Base-by-base conservation (phyloP, 129 eudicot genomes). In the Artemisia annua region DNA sequence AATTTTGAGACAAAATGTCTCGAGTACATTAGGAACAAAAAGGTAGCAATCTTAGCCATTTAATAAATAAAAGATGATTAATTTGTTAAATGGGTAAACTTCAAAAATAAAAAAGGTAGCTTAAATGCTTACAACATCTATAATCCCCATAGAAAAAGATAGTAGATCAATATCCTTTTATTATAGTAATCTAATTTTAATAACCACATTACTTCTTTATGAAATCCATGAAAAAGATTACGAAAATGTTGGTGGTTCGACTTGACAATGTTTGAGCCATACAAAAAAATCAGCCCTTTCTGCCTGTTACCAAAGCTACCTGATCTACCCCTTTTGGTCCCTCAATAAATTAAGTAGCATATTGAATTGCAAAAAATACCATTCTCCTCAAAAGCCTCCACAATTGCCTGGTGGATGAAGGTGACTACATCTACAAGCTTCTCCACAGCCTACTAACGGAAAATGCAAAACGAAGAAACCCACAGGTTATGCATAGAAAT, bases 361-460 rank as follows among this genome's bases (percentile, higher is more conserved):
- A 39, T 8, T 39, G 46, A 39, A 39, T 35, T 35, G 44, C 8
- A 7, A 48, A 78, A 74, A 16, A 26, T 84, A 93, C 91, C 89
- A 67, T 86, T 83, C n/a, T 85, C 87, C 76, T 86, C 96, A 85
- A 94, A 90, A 56, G 87, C 92, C 52, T 80, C 91, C n/a, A 63
- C 60, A 60, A 94, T 94, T 64, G 88, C 89, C 79, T 94, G 98
- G 74, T 88, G 97, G 50, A 94, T 94, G 80, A 82, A 90, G 60
- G 89, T 82, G 78, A 94, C 96, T 57, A 90, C 79, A 75, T 94
- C 98, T 74, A 94, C 98, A 67, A 94, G 91, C 89, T 90, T 94
- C 93, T 94, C 98, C 84, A 94, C 89, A 63, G 90, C 91, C 98
- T 93, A 63, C 80, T 85, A 69, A 17, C 70, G 26, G 1, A 57